Base-by-base conservation (phyloP, 805 yeast species). In the Candida caryicola region DNA sequence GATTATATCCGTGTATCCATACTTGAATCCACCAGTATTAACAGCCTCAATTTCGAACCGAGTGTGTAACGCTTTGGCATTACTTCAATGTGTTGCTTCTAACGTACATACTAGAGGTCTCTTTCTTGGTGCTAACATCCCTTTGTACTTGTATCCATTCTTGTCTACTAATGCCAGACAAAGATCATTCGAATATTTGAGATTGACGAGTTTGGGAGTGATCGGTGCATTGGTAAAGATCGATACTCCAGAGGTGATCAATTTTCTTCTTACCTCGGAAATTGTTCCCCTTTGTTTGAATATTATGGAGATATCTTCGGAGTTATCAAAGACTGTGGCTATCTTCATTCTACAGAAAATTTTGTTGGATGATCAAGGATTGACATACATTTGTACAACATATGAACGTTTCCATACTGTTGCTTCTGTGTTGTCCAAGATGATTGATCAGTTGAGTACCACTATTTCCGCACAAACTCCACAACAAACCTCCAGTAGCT, bases 221-320 rank as follows among this genome's bases (percentile, higher is more conserved):
- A 86, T 91, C 57, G 99, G 99, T 15, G 98, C 99, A 0, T 69
- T 91, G 39, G 98, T 93, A 17, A 91, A 93, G 53, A 91, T 90
- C 60, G 99, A 91, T 55, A 85, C 96, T 3, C 88, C 95, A 12
- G 96, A 91, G 51, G 98, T 91, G 31, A 90, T 93, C 45, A 85
- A 85, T 45, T 91, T 93, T 55, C 66, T 91, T 53, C 71, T 91
- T 31, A 82, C 96, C n/a, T 93, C 99, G 0, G 99, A 91, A 60
- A 91, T 93, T 51, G 95, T 93, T 23, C 99, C 99, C 4, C 66
- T 93, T 39, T 93, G 99, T 59, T 69, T 91, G 42, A 82, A 93
- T 52, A 91, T 93, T 45, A 91, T 91, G 95, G 98, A 91, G 59
- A 80, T 90, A 1, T 88, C 96, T 5, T 84, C 96, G 0, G 99